A percentile compares a stretch with the other conserved stretches of the same genome.
Evolutionary conservation across 139 green algal genomes (phyloP).

Genomic region (Limnomonas spitsbergensis): DNA sequence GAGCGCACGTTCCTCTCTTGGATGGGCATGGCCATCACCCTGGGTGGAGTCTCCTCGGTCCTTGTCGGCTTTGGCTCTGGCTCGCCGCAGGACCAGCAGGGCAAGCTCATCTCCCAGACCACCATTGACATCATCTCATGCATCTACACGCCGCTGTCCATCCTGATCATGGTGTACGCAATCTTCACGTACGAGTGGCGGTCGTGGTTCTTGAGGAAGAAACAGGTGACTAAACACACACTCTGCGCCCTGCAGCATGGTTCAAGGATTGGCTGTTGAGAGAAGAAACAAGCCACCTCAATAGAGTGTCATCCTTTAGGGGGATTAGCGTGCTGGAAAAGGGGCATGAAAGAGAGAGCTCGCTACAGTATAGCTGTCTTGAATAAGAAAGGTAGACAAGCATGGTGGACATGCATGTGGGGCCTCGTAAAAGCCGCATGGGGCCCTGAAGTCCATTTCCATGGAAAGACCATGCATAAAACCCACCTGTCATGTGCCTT

Average conservation of each 20-base stretch:
- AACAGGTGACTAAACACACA: slow-evolving; percentile 64
- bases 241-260: no score
- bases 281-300: no score
- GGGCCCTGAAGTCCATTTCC: no score
- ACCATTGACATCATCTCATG: slow-evolving; percentile 76
- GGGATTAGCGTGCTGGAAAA: no score
- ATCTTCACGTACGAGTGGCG: slow-evolving; percentile 79
- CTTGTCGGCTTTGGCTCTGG: slow-evolving; percentile 65
- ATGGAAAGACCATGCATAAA: no score
- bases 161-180: slow-evolving; percentile 82
- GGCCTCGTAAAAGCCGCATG: no score
- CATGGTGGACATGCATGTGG: no score
- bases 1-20: slow-evolving; percentile 84
- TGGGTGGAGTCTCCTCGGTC: slow-evolving; percentile 76
- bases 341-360: background rate
- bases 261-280: no score
- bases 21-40: slow-evolving; percentile 82
- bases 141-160: slow-evolving; percentile 72
- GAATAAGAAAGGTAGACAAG: no score
- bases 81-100: slow-evolving; percentile 15
- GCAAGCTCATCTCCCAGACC: slow-evolving; percentile 47
- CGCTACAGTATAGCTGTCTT: background rate
- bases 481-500: no score
- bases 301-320: no score
- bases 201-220: slow-evolving; percentile 68